Percentiles rank a stretch among this genome's conserved stretches.
phyloP scores from a whole-genome alignment of 805 yeast genomes.

The Saccharomyces eubayanus region DNA sequence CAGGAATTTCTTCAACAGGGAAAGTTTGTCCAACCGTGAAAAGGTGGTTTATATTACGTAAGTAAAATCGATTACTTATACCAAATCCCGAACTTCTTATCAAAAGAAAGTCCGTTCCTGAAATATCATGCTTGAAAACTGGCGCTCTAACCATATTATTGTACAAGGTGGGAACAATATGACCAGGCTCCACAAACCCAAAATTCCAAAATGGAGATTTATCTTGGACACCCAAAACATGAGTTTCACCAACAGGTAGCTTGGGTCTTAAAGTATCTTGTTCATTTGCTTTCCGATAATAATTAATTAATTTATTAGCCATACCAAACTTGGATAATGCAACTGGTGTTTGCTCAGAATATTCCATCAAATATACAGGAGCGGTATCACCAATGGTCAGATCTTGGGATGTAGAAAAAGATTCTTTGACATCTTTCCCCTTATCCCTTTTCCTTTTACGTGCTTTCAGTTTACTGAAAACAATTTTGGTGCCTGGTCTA shows the following conservation, averaged over 20 bases:
- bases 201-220: slow-evolving; percentile 97
- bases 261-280: slow-evolving; percentile 85
- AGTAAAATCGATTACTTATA: slow-evolving; percentile 56
- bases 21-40: slow-evolving; percentile 88
- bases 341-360: slow-evolving; percentile 80
- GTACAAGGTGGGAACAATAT: slow-evolving; percentile 85
- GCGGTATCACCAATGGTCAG: slow-evolving; percentile 80
- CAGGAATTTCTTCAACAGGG: slow-evolving; percentile 93
- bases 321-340: slow-evolving; percentile 85
- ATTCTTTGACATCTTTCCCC: slow-evolving; percentile 70
- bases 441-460: slow-evolving; percentile 86
- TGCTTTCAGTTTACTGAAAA: slow-evolving; percentile 62
- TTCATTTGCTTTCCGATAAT: slow-evolving; percentile 74
- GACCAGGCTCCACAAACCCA: slow-evolving; percentile 93
- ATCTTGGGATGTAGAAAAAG: slow-evolving; percentile 64
- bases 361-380: slow-evolving; percentile 70
- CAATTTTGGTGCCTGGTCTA: slow-evolving; percentile 68
- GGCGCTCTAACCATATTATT: slow-evolving; percentile 92
- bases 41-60: slow-evolving; percentile 60
- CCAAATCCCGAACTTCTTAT: slow-evolving; percentile 77
- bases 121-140: slow-evolving; percentile 74
- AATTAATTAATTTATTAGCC: slow-evolving; percentile 90
- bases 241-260: slow-evolving; percentile 85
- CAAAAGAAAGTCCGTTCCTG: slow-evolving; percentile 71
- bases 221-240: slow-evolving; percentile 92